phyloP scores from a whole-genome alignment of 352 stramenopile species.

The Thraustochytrium sp. region DNA sequence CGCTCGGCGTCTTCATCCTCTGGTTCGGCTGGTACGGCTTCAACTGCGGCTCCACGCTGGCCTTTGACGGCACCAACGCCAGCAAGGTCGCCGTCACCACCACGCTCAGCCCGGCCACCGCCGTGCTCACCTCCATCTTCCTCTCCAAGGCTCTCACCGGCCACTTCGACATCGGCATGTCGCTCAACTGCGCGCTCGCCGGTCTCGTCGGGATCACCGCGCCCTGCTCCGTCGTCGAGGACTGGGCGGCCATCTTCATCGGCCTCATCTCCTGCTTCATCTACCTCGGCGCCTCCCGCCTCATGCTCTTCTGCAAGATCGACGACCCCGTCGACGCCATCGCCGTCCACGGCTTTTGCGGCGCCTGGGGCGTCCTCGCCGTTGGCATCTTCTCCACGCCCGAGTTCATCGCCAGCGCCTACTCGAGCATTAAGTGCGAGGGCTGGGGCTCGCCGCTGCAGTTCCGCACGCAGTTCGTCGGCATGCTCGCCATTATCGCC shows the following conservation, averaged over 20 bases:
- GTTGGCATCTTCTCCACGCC: constrained; percentile 59
- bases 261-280: constrained; percentile 37
- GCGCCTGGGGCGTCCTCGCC: constrained; percentile 61
- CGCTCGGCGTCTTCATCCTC: constrained; percentile 52
- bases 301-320: constrained; percentile 34
- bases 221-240: constrained; percentile 20
- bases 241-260: constrained; percentile 44
- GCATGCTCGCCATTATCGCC: constrained; percentile 21
- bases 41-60: constrained; percentile 65
- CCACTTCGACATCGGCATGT: constrained; percentile 28
- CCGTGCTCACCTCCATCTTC: constrained; percentile 26
- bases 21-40: constrained; percentile 61
- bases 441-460: neutral
- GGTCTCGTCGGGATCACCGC: constrained; percentile 42
- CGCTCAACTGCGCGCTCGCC: constrained; percentile 36
- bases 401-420: neutral
- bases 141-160: neutral
- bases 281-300: constrained; percentile 17
- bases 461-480: constrained; percentile 31
- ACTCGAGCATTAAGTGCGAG: constrained; percentile 19
- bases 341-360: constrained; percentile 60
- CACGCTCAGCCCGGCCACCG: constrained; percentile 24
- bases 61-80: constrained; percentile 37
- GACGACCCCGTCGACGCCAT: constrained; percentile 45
- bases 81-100: constrained; percentile 43